Conservation (phyloP, 2,329 filamentous ascomycete species). For the Alternaria sp. region DNA sequence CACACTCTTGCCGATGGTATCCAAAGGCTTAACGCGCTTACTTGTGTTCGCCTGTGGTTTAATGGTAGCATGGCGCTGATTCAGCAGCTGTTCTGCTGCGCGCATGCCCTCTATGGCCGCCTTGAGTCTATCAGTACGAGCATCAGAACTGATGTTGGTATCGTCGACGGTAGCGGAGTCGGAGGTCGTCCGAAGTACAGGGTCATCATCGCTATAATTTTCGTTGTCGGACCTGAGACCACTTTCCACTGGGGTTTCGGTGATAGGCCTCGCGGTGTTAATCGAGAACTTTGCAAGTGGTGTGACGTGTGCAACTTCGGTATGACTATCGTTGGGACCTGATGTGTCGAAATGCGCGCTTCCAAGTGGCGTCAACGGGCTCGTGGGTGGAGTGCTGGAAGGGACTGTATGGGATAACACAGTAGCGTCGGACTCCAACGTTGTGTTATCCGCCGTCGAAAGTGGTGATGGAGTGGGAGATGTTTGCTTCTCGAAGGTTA, state of each 20-base stretch:
- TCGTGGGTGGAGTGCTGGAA: neutral
- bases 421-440: neutral
- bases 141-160: neutral
- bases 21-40: neutral
- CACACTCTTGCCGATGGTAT: neutral
- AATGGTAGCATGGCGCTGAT: slow-evolving; percentile 9
- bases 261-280: neutral
- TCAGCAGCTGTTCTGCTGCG: slow-evolving; percentile 9
- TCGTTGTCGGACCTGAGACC: neutral
- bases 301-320: neutral
- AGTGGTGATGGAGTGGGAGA: neutral
- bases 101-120: neutral
- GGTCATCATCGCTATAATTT: neutral
- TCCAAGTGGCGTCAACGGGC: neutral
- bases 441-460: neutral
- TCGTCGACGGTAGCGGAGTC: neutral
- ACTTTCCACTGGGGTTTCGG: neutral
- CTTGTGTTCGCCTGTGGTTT: neutral
- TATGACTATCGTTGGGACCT: neutral
- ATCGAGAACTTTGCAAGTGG: neutral
- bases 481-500: neutral
- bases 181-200: neutral
- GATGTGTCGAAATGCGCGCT: neutral
- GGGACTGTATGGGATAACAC: neutral
- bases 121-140: neutral